These are phyloP conservation scores for Dactylellina drechsleri DNA, from an alignment of 2,329 filamentous ascomycete species.

Conservation along the genomic window DNA sequence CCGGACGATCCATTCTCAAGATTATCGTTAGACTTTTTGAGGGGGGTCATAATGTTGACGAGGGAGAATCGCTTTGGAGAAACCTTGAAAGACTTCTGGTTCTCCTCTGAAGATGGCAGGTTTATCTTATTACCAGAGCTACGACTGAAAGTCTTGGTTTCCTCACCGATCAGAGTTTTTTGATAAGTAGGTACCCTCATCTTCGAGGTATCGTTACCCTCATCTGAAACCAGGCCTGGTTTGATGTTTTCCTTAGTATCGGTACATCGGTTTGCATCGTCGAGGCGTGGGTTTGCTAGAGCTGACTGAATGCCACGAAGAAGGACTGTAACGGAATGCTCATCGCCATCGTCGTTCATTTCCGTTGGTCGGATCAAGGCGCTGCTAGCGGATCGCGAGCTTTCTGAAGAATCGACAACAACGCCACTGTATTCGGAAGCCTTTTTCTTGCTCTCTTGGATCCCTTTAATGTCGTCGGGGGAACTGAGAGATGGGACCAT, in stretches of 20 bases:
- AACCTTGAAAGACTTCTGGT: too few relatives aligned
- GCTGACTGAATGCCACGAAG: background rate
- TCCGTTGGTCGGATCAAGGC: background rate
- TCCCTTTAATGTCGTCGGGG: background rate
- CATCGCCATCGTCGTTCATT: background rate
- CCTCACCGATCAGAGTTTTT: too few relatives aligned
- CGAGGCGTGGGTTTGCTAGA: background rate
- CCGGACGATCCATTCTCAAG: background rate
- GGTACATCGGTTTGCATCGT: background rate
- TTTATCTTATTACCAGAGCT: too few relatives aligned
- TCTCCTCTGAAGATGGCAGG: too few relatives aligned
- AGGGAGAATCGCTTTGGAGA: slow-evolving; percentile 33
- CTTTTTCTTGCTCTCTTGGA: background rate
- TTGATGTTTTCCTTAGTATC: slow-evolving; percentile 28
- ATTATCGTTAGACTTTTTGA: slow-evolving; percentile 3
- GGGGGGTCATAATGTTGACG: slow-evolving; percentile 6
- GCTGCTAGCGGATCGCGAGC: slow-evolving; percentile 6
- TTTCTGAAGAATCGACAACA: slow-evolving; percentile 17
- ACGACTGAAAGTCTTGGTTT: too few relatives aligned
- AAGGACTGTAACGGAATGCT: background rate
- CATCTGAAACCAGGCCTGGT: background rate
- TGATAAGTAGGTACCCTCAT: too few relatives aligned
- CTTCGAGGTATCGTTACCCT: background rate
- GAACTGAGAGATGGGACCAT: background rate
- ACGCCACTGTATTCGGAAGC: slow-evolving; percentile 30